phyloP scores from a whole-genome alignment of 2,329 filamentous ascomycete species.

The Ophiocordyceps camponoti-floridani region DNA sequence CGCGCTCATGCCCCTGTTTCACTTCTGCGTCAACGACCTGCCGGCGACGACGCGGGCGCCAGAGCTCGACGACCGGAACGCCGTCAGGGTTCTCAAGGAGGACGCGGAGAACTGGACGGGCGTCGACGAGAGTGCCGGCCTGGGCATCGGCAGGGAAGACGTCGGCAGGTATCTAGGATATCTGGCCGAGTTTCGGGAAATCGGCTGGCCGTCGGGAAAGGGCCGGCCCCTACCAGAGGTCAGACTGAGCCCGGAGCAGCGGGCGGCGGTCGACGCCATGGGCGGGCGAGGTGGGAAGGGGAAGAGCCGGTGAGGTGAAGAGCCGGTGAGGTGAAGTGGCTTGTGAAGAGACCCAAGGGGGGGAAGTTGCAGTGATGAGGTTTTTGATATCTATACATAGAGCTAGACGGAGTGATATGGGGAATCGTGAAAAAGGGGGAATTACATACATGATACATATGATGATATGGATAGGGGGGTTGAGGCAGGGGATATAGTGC shows the following conservation, averaged over 20 bases:
- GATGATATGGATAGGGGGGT: too few species aligned
- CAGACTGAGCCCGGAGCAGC: conserved; percentile 6
- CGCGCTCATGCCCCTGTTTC: conserved; percentile 42
- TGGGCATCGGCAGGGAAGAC: conserved; percentile 10
- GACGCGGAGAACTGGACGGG: conserved; percentile 43
- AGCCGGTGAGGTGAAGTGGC: too few species aligned
- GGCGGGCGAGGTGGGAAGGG: conserved; percentile 7
- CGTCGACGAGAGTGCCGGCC: conserved; percentile 33
- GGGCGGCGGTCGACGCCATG: conserved; percentile 6
- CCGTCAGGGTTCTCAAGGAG: conserved; percentile 41
- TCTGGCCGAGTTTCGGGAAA: conserved; percentile 12
- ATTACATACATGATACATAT: too few species aligned
- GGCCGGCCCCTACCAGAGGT: conserved; percentile 9
- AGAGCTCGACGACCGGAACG: conserved; percentile 47
- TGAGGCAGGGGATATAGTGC: too few species aligned
- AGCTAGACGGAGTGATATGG: too few species aligned
- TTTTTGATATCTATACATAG: too few species aligned
- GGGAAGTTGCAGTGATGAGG: too few species aligned
- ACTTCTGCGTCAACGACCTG: conserved; percentile 52
- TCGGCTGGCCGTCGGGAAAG: conserved; percentile 11
- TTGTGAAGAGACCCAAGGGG: too few species aligned
- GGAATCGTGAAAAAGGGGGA: too few species aligned
- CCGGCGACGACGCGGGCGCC: conserved; percentile 51
- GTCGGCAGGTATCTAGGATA: conserved; percentile 11
- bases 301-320: neutral